Conservation (phyloP, 305 asterid species). For the Coffea humblotiana region DNA sequence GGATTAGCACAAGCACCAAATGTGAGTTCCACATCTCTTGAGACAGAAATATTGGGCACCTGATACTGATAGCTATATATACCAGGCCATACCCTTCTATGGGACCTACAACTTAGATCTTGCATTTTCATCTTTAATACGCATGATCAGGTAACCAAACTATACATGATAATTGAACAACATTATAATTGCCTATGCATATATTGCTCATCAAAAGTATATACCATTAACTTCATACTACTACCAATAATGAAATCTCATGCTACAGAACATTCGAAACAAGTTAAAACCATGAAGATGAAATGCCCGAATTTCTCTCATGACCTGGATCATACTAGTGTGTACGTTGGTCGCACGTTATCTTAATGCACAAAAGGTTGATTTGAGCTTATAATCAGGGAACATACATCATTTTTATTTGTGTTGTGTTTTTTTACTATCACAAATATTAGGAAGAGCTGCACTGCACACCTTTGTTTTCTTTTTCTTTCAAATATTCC, state of each 20-base stretch:
- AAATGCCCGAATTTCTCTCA: background rate
- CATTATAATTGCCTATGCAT: background rate
- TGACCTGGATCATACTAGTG: background rate
- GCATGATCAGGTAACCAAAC: background rate
- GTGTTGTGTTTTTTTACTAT: too few species aligned
- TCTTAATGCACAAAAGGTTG: background rate
- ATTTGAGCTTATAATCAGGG: background rate
- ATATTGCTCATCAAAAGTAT: background rate
- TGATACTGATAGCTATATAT: background rate
- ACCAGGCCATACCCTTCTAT: background rate
- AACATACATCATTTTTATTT: background rate
- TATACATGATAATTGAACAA: background rate
- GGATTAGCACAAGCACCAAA: background rate
- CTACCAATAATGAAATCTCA: background rate
- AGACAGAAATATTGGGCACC: background rate
- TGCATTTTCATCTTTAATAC: background rate
- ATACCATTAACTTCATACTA: background rate
- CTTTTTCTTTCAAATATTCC: background rate
- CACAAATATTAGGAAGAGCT: background rate
- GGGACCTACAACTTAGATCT: background rate
- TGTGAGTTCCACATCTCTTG: background rate
- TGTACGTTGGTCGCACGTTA: background rate
- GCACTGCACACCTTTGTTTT: background rate
- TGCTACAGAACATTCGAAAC: background rate
- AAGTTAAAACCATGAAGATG: background rate